phyloP scores from a whole-genome alignment of 2,329 filamentous ascomycete genomes.

The Claviceps maximensis region DNA sequence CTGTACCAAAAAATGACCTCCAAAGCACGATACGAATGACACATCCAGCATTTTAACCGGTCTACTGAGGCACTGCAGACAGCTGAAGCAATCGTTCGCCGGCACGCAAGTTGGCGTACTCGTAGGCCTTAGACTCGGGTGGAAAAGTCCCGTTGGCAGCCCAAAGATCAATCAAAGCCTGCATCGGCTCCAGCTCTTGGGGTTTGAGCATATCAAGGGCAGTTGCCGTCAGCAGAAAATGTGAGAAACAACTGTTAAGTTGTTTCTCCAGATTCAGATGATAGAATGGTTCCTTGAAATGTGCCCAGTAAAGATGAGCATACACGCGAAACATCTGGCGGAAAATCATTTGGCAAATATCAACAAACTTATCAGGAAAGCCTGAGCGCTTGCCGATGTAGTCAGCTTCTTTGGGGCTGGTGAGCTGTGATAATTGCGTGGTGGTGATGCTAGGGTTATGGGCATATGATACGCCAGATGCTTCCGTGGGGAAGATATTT shows the following conservation, averaged over 20 bases:
- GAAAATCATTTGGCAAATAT: conserved; percentile 87
- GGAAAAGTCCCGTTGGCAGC: conserved; percentile 80
- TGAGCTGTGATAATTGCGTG: conserved; percentile 48
- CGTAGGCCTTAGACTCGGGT: conserved; percentile 54
- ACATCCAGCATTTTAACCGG: background rate
- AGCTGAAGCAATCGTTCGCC: conserved; percentile 46
- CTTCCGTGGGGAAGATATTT: conserved; percentile 80
- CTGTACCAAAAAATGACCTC: background rate
- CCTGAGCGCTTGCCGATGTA: conserved; percentile 90
- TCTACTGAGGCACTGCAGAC: conserved; percentile 19
- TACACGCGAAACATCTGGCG: conserved; percentile 99
- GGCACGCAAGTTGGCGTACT: conserved; percentile 48
- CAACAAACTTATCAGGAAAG: conserved; percentile 80
- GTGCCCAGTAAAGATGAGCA: conserved; percentile 93
- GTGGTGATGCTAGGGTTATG: conserved; percentile 46
- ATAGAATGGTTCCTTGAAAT: conserved; percentile 76
- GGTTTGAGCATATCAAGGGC: conserved; percentile 75
- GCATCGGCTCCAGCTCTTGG: conserved; percentile 90
- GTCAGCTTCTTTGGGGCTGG: conserved; percentile 46
- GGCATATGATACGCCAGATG: conserved; percentile 53
- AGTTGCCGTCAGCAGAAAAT: conserved; percentile 70
- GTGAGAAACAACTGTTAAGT: conserved; percentile 76
- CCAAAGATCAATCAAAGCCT: conserved; percentile 85
- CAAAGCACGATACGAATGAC: background rate
- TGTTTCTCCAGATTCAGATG: conserved; percentile 70